Base-by-base conservation (phyloP, 345 rosid genomes). In the Pistacia vera region DNA sequence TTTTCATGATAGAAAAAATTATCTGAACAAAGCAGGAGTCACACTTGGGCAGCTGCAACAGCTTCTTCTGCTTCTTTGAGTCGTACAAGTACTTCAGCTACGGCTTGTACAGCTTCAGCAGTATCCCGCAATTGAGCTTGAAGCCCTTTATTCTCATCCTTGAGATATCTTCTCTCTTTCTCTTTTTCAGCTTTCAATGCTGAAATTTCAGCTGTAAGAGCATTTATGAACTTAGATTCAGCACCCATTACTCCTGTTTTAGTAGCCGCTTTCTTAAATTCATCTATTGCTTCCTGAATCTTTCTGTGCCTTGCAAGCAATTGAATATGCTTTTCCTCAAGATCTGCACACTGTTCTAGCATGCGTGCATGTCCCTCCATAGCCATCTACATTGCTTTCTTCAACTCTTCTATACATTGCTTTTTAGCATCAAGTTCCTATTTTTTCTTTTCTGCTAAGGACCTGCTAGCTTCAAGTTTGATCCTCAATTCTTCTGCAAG, bases 21-120 rank as follows among this genome's bases (percentile, higher is more conserved):
- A 22, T 22, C 0, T 22, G 25, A 22, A 22, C 25, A 22, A 22
- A 22, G 25, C 25, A 22, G 25, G 25, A 22, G 25, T 0, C 25
- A 5, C 64, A 97, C 99, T 90, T 91, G 84, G 36, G 94, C 91
- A 66, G 76, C 78, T 71, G 74, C 86, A 63, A 88, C 86, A 81
- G 93, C 92, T 82, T 94, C 93, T 84, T 97, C 99, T 69, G 99
- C 92, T 86, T 97, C 98, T 84, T 90, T 97, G 71, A 97, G 93
- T 79, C 98, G 87, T 72, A 89, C 97, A 65, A 97, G 97, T 69
- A 97, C 82, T 82, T 97, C 99, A 12, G 98, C 96, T 2, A 98
- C 99, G 11, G 99, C 98, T 79, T 94, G 91, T 74, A 97, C 98
- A 75, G 99, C 99, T 85, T 94, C 97, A 75, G 97, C 99, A 68